Evolutionary conservation across 2,329 filamentous ascomycete species (phyloP).

Genomic region (Ophiocordyceps camponoti-saundersi): DNA sequence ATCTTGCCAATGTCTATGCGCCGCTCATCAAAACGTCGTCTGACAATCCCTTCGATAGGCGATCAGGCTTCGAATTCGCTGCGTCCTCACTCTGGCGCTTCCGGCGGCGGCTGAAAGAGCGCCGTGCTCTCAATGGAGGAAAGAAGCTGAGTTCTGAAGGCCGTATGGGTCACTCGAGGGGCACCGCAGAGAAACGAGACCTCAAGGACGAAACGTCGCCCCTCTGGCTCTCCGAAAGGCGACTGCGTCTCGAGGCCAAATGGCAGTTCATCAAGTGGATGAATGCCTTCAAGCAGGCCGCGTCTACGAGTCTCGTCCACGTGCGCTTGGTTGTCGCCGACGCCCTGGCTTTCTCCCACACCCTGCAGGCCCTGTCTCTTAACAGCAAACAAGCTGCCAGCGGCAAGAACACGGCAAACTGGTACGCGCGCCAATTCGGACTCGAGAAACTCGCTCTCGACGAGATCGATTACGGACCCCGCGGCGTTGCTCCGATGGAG

Average conservation of each 20-base stretch:
- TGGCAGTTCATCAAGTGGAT: conserved; percentile 30
- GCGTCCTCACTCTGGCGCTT: no score
- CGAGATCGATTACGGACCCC: conserved; percentile 18
- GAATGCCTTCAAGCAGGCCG: conserved; percentile 17
- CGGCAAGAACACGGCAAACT: conserved; percentile 16
- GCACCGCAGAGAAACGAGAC: no score
- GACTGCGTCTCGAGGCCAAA: conserved; percentile 22
- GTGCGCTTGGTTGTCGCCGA: conserved; percentile 32
- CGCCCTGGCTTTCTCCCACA: conserved; percentile 32
- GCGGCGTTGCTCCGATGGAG: conserved; percentile 15
- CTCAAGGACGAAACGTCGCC: conserved; percentile 7
- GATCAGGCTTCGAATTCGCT: no score
- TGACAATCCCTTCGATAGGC: no score
- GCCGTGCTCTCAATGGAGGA: no score
- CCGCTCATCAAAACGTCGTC: no score
- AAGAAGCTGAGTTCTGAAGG: no score
- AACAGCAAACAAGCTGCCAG: conserved; percentile 17
- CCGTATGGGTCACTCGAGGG: no score
- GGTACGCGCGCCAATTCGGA: conserved; percentile 24
- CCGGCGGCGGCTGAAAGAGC: no score
- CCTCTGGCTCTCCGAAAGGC: no score
- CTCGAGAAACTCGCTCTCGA: conserved; percentile 24
- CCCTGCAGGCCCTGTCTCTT: no score
- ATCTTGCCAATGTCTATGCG: conserved; percentile 31
- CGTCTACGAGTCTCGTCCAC: conserved; percentile 10